Evolutionary conservation across 106 monocot species (phyloP).

Genomic region (Phalaenopsis aphrodite): DNA sequence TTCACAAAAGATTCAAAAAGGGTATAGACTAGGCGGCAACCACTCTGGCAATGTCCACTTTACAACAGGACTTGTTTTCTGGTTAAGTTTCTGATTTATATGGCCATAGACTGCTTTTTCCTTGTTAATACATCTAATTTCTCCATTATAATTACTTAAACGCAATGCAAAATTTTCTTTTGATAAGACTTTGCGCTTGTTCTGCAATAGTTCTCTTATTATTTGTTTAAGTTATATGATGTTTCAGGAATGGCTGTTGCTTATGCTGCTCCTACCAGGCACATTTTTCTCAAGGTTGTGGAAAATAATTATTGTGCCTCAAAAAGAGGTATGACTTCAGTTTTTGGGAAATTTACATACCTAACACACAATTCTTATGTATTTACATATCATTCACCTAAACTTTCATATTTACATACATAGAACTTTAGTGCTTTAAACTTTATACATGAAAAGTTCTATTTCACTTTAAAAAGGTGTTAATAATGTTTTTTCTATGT

Average conservation of each 20-base stretch:
- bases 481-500: no score
- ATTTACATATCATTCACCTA: no score
- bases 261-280: constrained; percentile 68
- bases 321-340: constrained; percentile 58
- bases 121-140: background rate
- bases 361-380: no score
- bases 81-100: background rate
- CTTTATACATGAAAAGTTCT: no score
- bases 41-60: no score
- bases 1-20: no score
- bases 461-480: no score
- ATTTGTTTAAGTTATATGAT: background rate
- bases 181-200: background rate
- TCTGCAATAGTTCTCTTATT: background rate
- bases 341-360: no score
- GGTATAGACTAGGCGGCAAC: no score
- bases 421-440: no score
- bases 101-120: background rate
- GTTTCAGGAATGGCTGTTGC: constrained; percentile 69
- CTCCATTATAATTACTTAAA: background rate
- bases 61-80: no score
- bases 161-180: background rate
- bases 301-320: constrained; percentile 91
- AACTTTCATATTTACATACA: no score
- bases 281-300: constrained; percentile 58